phyloP scores from a whole-genome alignment of 371 early-diverging fungal species.

The Umbelopsis sp. region DNA sequence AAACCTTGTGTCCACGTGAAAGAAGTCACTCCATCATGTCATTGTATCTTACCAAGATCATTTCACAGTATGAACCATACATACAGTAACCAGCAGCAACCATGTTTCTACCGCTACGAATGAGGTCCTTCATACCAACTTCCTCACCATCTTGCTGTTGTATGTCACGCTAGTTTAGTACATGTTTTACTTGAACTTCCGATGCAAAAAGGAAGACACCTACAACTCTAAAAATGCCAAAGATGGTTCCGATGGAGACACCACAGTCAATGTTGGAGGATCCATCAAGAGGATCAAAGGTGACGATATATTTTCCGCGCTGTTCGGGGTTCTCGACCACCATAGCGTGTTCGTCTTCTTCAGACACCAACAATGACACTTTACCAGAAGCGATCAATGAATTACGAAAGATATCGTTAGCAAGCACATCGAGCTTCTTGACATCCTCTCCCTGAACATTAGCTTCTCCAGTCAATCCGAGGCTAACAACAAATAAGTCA shows the following conservation, averaged over 20 bases:
- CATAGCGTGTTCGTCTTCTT: conserved; percentile 95
- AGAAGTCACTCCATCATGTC: background rate
- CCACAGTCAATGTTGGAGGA: conserved; percentile 98
- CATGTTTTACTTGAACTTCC: no score
- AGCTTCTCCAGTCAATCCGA: conserved; percentile 84
- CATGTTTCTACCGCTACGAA: conserved; percentile 92
- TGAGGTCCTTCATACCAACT: conserved; percentile 67
- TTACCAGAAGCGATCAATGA: conserved; percentile 90
- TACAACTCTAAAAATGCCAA: conserved; percentile 94
- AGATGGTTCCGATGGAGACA: conserved; percentile 97
- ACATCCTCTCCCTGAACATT: conserved; percentile 96
- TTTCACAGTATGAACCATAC: conserved; percentile 86
- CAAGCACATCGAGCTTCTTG: conserved; percentile 95
- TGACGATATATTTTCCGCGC: conserved; percentile 93
- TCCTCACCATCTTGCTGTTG: conserved; percentile 52
- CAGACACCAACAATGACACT: conserved; percentile 91
- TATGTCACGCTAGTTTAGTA: background rate
- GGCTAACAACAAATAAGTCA: conserved; percentile 42
- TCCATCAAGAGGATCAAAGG: conserved; percentile 98
- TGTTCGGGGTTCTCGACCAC: conserved; percentile 71
- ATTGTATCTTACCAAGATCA: conserved; percentile 62
- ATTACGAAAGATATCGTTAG: conserved; percentile 98
- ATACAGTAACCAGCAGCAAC: conserved; percentile 97
- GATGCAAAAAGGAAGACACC: conserved; percentile 24
- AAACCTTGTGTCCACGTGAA: conserved; percentile 8